Conservation (phyloP, 257 asterid genomes). For the Anisodus acutangulus region DNA sequence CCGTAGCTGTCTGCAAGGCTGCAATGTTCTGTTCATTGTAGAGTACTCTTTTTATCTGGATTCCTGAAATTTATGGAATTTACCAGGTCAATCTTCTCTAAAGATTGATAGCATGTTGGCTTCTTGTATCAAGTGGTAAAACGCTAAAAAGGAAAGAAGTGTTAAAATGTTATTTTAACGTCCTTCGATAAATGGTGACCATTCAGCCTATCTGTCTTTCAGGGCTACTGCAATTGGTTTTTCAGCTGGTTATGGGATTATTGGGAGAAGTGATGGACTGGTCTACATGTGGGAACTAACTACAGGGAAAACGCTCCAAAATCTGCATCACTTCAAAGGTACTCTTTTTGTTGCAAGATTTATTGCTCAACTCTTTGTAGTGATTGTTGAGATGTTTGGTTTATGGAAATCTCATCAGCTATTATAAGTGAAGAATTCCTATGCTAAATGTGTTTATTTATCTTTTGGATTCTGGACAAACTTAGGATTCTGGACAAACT, state of each 20-base stretch:
- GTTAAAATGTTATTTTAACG: background rate
- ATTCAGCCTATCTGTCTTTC: conserved; percentile 32
- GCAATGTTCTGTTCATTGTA: background rate
- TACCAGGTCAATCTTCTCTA: background rate
- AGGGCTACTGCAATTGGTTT: conserved; percentile 68
- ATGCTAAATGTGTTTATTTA: background rate
- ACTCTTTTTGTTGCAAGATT: conserved; percentile 30
- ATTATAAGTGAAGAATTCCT: conserved; percentile 8
- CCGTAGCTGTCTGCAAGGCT: background rate
- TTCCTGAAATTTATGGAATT: conserved; percentile 17
- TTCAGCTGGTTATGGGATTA: conserved; percentile 72
- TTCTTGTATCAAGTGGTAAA: conserved; percentile 6
- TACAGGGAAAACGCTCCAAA: conserved; percentile 69
- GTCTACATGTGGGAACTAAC: conserved; percentile 86
- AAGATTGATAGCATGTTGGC: background rate
- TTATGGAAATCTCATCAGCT: background rate
- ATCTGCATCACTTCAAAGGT: conserved; percentile 74
- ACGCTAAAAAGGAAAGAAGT: background rate
- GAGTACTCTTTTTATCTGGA: background rate
- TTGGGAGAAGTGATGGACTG: conserved; percentile 77
- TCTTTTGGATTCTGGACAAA: background rate
- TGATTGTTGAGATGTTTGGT: background rate
- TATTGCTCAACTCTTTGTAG: conserved; percentile 9
- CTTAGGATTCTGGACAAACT: background rate
- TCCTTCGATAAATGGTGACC: background rate